Evolutionary conservation across 192 early-diverging fungal genomes (phyloP), one percentile per base, ranked within the genome.

Genomic region (Coemansia sp.): DNA sequence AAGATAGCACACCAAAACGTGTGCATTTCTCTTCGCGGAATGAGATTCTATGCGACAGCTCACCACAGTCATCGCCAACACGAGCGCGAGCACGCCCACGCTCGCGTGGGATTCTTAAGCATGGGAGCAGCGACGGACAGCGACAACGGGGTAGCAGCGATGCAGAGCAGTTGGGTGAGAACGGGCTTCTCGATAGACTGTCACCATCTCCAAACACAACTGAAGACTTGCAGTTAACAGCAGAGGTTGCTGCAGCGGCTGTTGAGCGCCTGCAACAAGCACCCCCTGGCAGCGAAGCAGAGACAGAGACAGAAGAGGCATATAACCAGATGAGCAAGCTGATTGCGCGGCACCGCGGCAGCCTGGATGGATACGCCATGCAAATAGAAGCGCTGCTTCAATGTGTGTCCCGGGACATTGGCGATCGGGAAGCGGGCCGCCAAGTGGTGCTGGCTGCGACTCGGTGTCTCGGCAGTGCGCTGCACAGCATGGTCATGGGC

Each of bases 31-130:
- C 77, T 22, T 71, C 77, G 0, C 65, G 57, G 30, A 74, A 74
- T 48, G 71, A 80, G 19, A 71, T 80, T 22, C 56, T 63, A 44
- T 30, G 49, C 3, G 71, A 52, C 18, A 68, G 55, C 41, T 56
- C 68, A n/a, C 77, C 77, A 5, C 77, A 74, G 34, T 80, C 77
- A 34, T 80, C 77, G 22, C 77, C 77, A 5, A 74, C 77, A 12
- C 44, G 62, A 22, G 77, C 77, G 3, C 71, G 56, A 12, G 60
- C 41, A 51, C 68, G 65, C 7, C 68, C 77, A 18, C 56, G 22
- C 9, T 48, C 65, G 16, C 71, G 77, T 31, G 66, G 77, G 34
- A 80, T 80, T 47, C 66, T 80, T 12, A 80, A 80, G 31, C 65
- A 63, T 38, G 54, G 50, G 47, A 48, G n/a, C 21, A 19, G 4